Percentiles rank a stretch among this genome's conserved stretches.
phyloP scores from a whole-genome alignment of 2,329 filamentous ascomycete genomes.

The Trichophyton mentagrophytes region DNA sequence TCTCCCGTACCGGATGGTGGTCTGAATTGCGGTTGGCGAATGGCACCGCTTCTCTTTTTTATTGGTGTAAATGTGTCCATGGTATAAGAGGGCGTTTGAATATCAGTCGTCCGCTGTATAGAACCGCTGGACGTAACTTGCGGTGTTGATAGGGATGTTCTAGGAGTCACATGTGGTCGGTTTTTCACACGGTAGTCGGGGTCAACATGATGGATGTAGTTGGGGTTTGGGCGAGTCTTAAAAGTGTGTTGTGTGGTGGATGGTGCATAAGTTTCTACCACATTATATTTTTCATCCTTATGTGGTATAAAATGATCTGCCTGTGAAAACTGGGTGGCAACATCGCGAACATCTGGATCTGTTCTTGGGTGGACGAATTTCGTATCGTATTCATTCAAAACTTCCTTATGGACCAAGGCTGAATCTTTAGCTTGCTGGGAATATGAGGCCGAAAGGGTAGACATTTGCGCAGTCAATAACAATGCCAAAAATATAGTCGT shows the following conservation, averaged over 20 bases:
- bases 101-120: slow-evolving; percentile 20
- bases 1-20: slow-evolving; percentile 39
- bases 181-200: slow-evolving; percentile 42
- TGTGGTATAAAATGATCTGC: slow-evolving; percentile 25
- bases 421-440: slow-evolving; percentile 76
- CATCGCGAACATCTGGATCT: slow-evolving; percentile 65
- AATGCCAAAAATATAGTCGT: slow-evolving; percentile 65
- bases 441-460: slow-evolving; percentile 60
- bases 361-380: slow-evolving; percentile 88
- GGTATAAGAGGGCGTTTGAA: slow-evolving; percentile 34
- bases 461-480: slow-evolving; percentile 65
- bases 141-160: slow-evolving; percentile 17
- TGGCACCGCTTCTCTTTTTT: slow-evolving; percentile 29
- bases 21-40: slow-evolving; percentile 44
- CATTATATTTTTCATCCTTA: slow-evolving; percentile 35
- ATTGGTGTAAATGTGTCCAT: slow-evolving; percentile 25
- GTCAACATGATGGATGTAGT: slow-evolving; percentile 60
- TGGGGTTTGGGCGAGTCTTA: slow-evolving; percentile 68
- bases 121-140: slow-evolving; percentile 16
- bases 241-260: slow-evolving; percentile 59
- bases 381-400: slow-evolving; percentile 87
- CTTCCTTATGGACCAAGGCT: slow-evolving; percentile 74
- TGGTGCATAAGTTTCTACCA: slow-evolving; percentile 51
- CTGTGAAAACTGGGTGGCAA: slow-evolving; percentile 61
- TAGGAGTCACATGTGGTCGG: slow-evolving; percentile 31